Percentiles rank a stretch among this genome's conserved stretches.
phyloP scores from a whole-genome alignment of 768 basidiomycete species.

The Leccinum imitatum region DNA sequence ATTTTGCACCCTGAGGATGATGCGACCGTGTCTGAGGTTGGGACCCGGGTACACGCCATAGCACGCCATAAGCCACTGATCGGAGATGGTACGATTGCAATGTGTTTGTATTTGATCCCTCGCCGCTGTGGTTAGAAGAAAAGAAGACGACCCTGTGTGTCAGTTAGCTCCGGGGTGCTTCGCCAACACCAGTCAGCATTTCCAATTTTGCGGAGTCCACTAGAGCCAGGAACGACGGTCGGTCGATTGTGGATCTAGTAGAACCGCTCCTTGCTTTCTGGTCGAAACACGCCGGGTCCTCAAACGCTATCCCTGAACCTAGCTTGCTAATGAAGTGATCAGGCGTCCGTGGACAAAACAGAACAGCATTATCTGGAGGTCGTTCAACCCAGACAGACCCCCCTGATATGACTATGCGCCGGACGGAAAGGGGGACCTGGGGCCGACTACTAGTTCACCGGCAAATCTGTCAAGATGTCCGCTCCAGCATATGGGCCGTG shows the following conservation, averaged over 20 bases:
- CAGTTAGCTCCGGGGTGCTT: conserved; percentile 26
- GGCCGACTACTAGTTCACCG: not conserved
- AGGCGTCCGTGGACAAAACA: not conserved
- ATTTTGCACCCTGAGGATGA: not conserved
- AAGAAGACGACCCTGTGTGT: conserved; percentile 82
- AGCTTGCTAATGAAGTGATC: not conserved
- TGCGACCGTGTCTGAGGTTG: not conserved
- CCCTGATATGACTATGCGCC: conserved; percentile 3
- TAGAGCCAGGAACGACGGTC: conserved; percentile 65
- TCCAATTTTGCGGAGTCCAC: conserved; percentile 5
- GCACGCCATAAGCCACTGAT: conserved; percentile 56
- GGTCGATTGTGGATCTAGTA: conserved; percentile 52
- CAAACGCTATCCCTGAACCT: not conserved
- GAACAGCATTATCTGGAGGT: conserved; percentile 17
- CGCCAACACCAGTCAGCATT: not conserved
- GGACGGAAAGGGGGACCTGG: conserved; percentile 17
- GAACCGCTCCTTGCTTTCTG: conserved; percentile 40
- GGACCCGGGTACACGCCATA: not conserved
- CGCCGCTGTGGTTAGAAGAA: conserved; percentile 62
- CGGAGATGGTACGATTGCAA: conserved; percentile 67
- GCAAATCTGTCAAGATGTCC: conserved; percentile 15
- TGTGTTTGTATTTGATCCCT: conserved; percentile 78
- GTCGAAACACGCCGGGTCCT: conserved; percentile 30
- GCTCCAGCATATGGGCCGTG: conserved; percentile 4
- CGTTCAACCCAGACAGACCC: conserved; percentile 8